Evolutionary conservation across 2,329 filamentous ascomycete species (phyloP), one percentile per base, ranked within the genome.

Genomic region (Torrubiella hemipterigena): DNA sequence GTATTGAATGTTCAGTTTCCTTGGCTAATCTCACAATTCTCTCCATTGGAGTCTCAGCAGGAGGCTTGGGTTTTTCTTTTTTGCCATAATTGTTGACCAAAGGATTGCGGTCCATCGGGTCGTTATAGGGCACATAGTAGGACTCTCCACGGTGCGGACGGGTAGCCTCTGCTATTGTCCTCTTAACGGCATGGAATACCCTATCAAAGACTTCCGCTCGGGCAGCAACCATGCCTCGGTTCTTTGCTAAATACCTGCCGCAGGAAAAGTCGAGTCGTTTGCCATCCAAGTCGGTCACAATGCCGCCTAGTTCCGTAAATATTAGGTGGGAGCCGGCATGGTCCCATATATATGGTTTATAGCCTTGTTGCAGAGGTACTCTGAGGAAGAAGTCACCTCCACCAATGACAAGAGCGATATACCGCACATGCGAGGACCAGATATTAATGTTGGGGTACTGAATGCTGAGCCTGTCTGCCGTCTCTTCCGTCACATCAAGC

Each of bases 301-400:
- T 55, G 14, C 69, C 69, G 2, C 69, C 69, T 1, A 64, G 51
- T 48, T 74, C 69, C 33, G 67, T 61, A 33, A 70, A 65, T 18
- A 73, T 51, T 34, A 74, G 51, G 59, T 73, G 70, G 2, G 68
- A 67, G 6, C 69, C 69, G 0, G 69, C 69, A 38, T 74, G 69
- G 38, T 74, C 69, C 69, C 69, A 61, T 22, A 58, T 43, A 30
- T 46, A 53, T 34, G 52, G 50, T 21, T 37, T 38, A 13, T 41
- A 35, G 6, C 30, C 32, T 12, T 25, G 25, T 2, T 32, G 33
- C 12, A 40, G 32, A 9, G 49, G 53, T 10, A 56, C 39, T 6
- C 56, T 47, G 16, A 59, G 34, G 29, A 54, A 48, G 17, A 54
- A 35, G 37, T 57, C 49, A 7, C 48, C 55, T 13, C 52, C 52